Conservation (phyloP, 768 basidiomycete species). For the Dacryopinax primogenitus region DNA sequence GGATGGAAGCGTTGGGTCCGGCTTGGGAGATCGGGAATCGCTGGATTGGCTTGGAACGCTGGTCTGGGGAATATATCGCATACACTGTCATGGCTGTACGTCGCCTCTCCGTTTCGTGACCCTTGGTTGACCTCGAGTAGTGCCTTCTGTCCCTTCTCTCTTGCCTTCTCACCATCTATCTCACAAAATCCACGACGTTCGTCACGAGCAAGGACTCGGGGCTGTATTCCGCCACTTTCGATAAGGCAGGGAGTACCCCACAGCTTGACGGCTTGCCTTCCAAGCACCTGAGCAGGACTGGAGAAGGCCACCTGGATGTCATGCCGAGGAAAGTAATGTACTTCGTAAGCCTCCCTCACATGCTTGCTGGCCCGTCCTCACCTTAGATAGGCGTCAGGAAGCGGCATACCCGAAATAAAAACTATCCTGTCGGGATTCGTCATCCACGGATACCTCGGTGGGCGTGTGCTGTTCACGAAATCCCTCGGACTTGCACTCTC, state of each 20-base stretch:
- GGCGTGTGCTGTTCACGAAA: constrained; percentile 78
- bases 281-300: constrained; percentile 19
- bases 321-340: constrained; percentile 54
- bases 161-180: constrained; percentile 64
- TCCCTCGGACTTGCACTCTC: constrained; percentile 76
- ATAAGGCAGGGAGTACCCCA: constrained; percentile 19
- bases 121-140: constrained; percentile 30
- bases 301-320: constrained; percentile 22
- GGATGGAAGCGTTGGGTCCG: constrained; percentile 47
- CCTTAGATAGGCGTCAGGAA: constrained; percentile 63
- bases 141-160: constrained; percentile 59
- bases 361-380: background rate
- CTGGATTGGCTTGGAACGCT: constrained; percentile 28
- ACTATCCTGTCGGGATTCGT: constrained; percentile 90
- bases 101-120: constrained; percentile 10
- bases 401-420: constrained; percentile 95
- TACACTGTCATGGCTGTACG: constrained; percentile 72
- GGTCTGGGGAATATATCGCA: constrained; percentile 47
- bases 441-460: constrained; percentile 93
- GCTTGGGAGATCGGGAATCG: constrained; percentile 24
- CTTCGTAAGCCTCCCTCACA: constrained; percentile 45
- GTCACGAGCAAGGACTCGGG: constrained; percentile 79
- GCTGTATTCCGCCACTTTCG: constrained; percentile 23
- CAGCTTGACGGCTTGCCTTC: constrained; percentile 14
- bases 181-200: constrained; percentile 84